Base-by-base conservation (phyloP, 768 basidiomycete species). In the Rhodotorula sphaerocarpa region DNA sequence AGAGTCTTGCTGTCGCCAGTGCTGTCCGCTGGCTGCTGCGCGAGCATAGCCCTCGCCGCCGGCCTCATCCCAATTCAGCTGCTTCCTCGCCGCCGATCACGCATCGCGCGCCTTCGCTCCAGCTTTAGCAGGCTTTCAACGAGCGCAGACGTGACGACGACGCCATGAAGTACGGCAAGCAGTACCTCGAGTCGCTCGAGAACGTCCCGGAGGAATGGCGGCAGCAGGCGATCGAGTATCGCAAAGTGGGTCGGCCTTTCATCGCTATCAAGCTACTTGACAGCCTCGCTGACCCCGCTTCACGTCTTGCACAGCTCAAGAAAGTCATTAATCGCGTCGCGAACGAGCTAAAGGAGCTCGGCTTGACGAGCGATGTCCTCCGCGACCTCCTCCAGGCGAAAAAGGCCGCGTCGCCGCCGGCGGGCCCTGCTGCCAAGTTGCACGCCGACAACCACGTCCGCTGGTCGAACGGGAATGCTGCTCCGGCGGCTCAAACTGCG, bases 261-360 rank as follows among this genome's bases (percentile, higher is more conserved):
- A 7, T 30, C 46, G 25, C n/a, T n/a, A n/a, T n/a, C n/a, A n/a
- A n/a, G n/a, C n/a, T n/a, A n/a, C n/a, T n/a, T n/a, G n/a, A n/a
- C n/a, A n/a, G n/a, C n/a, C n/a, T n/a, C n/a, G n/a, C n/a, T n/a
- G n/a, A n/a, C n/a, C 44, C 27, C 27, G 7, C 5, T 28, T 5
- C 7, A 11, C 23, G n/a, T 23, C 23, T 15, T 66, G 25, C 15
- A 45, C 70, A 93, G 87, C 83, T 96, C 59, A 95, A 96, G 77
- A 90, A 87, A 70, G 77, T 92, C 34, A 91, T 96, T 69, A 87
- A 88, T 66, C 80, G 84, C 72, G 82, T 90, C 42, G 88, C 87
- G 1, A 75, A 77, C 15, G 91, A 96, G 75, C 83, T 96, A 23
- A 79, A 82, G 6, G 79, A 82, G 3, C 77, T 90, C 28, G 91